Evolutionary conservation across 2,329 filamentous ascomycete species (phyloP).

Genomic region (Ambrosiella cleistominuta): DNA sequence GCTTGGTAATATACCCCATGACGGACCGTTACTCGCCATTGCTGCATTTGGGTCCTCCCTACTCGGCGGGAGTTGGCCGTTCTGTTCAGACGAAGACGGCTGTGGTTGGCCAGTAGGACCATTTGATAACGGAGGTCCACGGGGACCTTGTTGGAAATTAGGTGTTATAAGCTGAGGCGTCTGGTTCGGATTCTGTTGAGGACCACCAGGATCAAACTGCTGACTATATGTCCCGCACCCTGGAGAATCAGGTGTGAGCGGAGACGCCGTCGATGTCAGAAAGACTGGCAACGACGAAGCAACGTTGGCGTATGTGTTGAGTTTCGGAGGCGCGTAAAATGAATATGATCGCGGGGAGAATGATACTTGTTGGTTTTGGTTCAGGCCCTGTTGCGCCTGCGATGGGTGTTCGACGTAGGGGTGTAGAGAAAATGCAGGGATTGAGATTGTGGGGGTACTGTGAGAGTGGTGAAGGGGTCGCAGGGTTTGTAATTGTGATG

Average conservation of each 20-base stretch:
- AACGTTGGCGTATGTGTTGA: neutral
- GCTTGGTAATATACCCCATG: slow-evolving; percentile 4
- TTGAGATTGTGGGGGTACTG: slow-evolving; percentile 10
- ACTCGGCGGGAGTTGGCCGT: slow-evolving; percentile 3
- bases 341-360: slow-evolving; percentile 11
- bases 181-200: slow-evolving; percentile 1
- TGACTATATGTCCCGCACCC: slow-evolving; percentile 8
- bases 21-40: slow-evolving; percentile 1
- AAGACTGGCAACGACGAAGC: slow-evolving; percentile 6
- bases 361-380: neutral
- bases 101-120: neutral
- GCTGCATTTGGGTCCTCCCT: slow-evolving; percentile 5
- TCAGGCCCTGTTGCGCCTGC: neutral
- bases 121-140: neutral
- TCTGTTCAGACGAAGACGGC: neutral
- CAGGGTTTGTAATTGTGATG: neutral
- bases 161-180: slow-evolving; percentile 4
- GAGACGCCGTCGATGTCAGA: slow-evolving; percentile 4
- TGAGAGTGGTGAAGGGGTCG: slow-evolving; percentile 9
- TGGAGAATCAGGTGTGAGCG: slow-evolving; percentile 1
- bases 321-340: slow-evolving; percentile 5
- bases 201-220: slow-evolving; percentile 1
- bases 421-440: neutral
- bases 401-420: neutral
- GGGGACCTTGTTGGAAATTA: slow-evolving; percentile 2